A percentile compares a stretch with the other conserved stretches of the same genome.
Conservation (phyloP, 148 eudicot species). For the Vaccinium vitisidaea region DNA sequence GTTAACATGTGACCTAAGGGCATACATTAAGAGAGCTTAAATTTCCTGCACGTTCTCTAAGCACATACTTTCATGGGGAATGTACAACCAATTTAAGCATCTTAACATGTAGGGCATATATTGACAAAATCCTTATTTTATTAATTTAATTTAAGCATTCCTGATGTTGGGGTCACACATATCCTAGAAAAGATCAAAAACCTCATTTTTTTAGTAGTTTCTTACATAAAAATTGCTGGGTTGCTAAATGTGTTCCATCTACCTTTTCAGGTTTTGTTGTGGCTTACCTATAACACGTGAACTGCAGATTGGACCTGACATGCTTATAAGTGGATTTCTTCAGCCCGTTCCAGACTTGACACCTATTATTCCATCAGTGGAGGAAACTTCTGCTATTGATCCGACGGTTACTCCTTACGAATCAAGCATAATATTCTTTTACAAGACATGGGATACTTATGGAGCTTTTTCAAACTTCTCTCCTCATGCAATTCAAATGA, state of each 20-base stretch:
- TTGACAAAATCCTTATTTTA: not conserved
- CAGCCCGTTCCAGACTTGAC: constrained; percentile 89
- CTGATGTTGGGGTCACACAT: not conserved
- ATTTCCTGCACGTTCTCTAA: not conserved
- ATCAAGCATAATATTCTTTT: constrained; percentile 74
- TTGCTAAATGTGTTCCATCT: constrained; percentile 4
- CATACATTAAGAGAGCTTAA: not conserved
- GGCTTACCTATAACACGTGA: constrained; percentile 11
- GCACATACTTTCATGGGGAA: not conserved
- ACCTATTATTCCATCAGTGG: constrained; percentile 72
- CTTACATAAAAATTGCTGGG: not conserved
- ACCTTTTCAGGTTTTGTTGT: constrained; percentile 11
- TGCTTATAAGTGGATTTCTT: constrained; percentile 93
- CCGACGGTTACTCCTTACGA: constrained; percentile 72
- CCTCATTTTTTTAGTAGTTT: not conserved
- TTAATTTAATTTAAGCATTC: not conserved
- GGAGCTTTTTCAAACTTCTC: constrained; percentile 98
- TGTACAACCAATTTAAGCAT: not conserved
- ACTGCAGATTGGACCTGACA: constrained; percentile 89
- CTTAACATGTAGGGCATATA: not conserved
- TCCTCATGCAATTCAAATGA: constrained; percentile 76
- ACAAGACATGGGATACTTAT: constrained; percentile 92
- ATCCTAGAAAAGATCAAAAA: not conserved
- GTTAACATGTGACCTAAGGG: not conserved
- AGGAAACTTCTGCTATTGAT: constrained; percentile 87